Conservation (phyloP, 2,329 filamentous ascomycete species). For the Diplodia mutila region DNA sequence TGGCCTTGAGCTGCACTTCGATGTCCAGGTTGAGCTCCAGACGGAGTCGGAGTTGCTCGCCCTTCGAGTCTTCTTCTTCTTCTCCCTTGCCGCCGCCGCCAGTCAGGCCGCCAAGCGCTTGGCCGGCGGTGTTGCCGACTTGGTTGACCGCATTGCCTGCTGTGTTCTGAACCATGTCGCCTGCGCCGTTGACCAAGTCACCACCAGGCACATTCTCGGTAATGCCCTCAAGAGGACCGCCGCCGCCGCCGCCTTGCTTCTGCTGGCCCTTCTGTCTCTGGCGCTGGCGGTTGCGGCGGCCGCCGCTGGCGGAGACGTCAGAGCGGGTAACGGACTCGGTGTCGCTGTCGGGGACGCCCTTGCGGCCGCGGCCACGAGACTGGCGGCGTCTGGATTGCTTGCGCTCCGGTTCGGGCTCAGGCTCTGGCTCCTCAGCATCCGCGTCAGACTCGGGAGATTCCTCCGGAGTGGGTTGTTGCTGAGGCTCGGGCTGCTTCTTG, state of each 20-base stretch:
- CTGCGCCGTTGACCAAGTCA: slow-evolving; percentile 56
- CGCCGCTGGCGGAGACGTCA: slow-evolving; percentile 57
- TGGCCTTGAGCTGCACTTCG: slow-evolving; percentile 67
- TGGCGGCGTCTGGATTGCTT: slow-evolving; percentile 53
- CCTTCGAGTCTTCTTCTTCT: slow-evolving; percentile 43
- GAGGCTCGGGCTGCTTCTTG: slow-evolving; percentile 48
- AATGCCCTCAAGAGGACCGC: slow-evolving; percentile 60
- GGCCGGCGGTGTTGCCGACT: slow-evolving; percentile 50
- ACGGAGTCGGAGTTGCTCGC: slow-evolving; percentile 59
- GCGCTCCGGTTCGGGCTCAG: slow-evolving; percentile 49
- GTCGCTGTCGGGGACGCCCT: slow-evolving; percentile 51
- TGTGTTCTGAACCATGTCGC: slow-evolving; percentile 61
- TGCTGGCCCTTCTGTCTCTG: slow-evolving; percentile 52
- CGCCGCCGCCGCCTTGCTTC: slow-evolving; percentile 45
- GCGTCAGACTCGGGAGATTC: slow-evolving; percentile 45
- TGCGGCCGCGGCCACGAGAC: slow-evolving; percentile 54
- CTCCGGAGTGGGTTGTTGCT: slow-evolving; percentile 52
- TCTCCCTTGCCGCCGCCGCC: slow-evolving; percentile 43
- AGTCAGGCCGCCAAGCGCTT: slow-evolving; percentile 54
- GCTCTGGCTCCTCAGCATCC: slow-evolving; percentile 51
- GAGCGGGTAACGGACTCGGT: slow-evolving; percentile 59
- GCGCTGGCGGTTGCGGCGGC: slow-evolving; percentile 60
- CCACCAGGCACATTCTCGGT: slow-evolving; percentile 58
- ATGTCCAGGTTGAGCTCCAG: slow-evolving; percentile 66
- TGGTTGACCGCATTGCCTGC: slow-evolving; percentile 56